Percentiles rank a stretch among this genome's conserved stretches.
These are phyloP conservation scores for Talaromyces liani DNA, from an alignment of 495 filamentous ascomycete genomes.

Conservation along the genomic window DNA sequence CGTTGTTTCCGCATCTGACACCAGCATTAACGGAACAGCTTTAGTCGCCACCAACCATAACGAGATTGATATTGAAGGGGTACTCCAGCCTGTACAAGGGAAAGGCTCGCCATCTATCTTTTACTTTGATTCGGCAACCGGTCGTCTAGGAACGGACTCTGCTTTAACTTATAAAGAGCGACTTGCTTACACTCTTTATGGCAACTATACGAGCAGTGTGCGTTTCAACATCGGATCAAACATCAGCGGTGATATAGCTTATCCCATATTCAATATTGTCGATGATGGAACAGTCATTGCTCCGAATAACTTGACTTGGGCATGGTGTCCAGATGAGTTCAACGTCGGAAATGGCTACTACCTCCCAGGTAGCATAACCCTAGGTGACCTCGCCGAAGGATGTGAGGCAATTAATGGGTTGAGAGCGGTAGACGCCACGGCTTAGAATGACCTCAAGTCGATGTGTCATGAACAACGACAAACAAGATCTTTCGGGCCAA, in stretches of 20 bases:
- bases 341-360: conserved; percentile 2
- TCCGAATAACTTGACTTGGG: not conserved
- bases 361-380: not conserved
- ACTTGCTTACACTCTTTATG: not conserved
- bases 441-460: not conserved
- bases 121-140: conserved; percentile 2
- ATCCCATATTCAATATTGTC: not conserved
- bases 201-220: conserved; percentile 6
- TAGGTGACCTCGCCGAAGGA: not conserved
- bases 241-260: not conserved
- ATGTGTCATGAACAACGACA: not conserved
- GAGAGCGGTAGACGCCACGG: not conserved
- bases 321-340: conserved; percentile 5
- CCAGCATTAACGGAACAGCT: not conserved
- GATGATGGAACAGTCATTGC: not conserved
- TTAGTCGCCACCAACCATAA: not conserved
- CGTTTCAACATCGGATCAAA: not conserved
- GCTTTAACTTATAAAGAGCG: not conserved
- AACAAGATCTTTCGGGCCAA: not conserved
- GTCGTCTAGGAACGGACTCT: not conserved
- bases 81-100: not conserved
- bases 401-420: conserved; percentile 1
- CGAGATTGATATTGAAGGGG: not conserved
- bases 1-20: not conserved
- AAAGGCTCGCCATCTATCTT: not conserved